Evolutionary conservation across 306 rosid genomes (phyloP), one percentile per base, ranked within the genome.

Genomic region (Prunus padus): DNA sequence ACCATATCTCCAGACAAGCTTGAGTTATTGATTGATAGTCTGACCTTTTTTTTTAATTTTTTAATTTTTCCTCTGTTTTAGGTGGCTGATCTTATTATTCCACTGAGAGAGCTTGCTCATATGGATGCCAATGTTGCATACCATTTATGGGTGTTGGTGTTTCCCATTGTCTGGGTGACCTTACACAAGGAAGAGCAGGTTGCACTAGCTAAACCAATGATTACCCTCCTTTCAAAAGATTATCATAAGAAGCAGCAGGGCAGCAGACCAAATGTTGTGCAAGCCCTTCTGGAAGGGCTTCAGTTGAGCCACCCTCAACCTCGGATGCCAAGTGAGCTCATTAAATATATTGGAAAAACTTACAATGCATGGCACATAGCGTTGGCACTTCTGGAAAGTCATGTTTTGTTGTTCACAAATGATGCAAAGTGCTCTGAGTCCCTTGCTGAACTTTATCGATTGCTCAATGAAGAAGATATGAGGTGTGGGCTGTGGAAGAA

Each of bases 291-390:
- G 65, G 99, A 96, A 88, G 99, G 99, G 79, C 98, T 96, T 78
- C 99, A 96, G 82, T 84, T 96, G 86, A 96, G 99, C 85, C 98
- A 90, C 82, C 99, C 99, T 73, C 99, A 96, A 82, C 99, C 98
- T 44, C 89, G 99, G 83, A 96, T 96, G 96, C 99, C 99, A 57
- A 96, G 99, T 40, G 99, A 96, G 84, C 97, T 96, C 84, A 96
- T 96, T 76, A 96, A 96, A 84, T 92, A 88, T 88, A 92, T 96
- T 72, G 99, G 99, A 47, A 92, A 90, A 82, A 92, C 99, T 44
- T 96, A 92, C 77, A 96, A 96, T 84, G 99, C 99, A 57, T 96
- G 99, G 99, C 96, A 96, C 81, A 96, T 92, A 67, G 92, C 99
- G 55, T 79, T 96, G 80, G 96, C 98, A 71, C 89, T 96, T 65